Evolutionary conservation across 2,329 filamentous ascomycete genomes (phyloP), one percentile per base, ranked within the genome.

Genomic region (Epichloe uncinata): DNA sequence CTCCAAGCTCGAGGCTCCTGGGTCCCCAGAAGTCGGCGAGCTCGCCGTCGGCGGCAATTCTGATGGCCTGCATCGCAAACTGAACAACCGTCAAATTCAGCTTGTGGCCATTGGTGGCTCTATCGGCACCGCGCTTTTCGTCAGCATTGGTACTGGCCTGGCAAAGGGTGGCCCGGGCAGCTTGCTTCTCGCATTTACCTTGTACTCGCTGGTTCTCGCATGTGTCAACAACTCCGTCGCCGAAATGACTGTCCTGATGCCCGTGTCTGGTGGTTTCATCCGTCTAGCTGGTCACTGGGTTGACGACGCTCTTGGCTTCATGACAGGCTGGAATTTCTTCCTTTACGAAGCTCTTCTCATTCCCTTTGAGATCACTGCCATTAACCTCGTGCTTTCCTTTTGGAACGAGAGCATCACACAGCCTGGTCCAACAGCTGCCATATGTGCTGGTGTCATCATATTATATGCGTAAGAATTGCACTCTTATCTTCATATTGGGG

Each of bases 151-250:
- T 50, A 68, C 68, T 55, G 79, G 78, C 42, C 66, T 73, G 20
- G 64, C 64, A 50, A 57, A 57, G n/a, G 70, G 69, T 30, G 70
- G 70, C 18, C 69, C 70, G 2, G 67, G 65, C 44, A 74, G 71
- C 51, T 65, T 84, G 40, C 69, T 85, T 53, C 60, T 84, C 51
- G 79, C 76, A 37, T 84, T 78, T 60, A 68, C 70, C 35, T 54
- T 79, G 42, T 81, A 83, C 60, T 70, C 69, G 37, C 61, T 68
- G 57, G 59, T 82, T 49, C 69, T 84, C 52, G 79, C 69, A 22
- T 66, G 81, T 44, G 75, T 84, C 60, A 84, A 82, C 70, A 84
- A 82, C 59, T 74, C 73, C 53, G 70, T 82, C 52, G 80, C 81
- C 8, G 81, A 84, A 61, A 84, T 84, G 80, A 74, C 69, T 33